Conservation (phyloP, 1,284 basidiomycete genomes). For the Trichosporon sp. region DNA sequence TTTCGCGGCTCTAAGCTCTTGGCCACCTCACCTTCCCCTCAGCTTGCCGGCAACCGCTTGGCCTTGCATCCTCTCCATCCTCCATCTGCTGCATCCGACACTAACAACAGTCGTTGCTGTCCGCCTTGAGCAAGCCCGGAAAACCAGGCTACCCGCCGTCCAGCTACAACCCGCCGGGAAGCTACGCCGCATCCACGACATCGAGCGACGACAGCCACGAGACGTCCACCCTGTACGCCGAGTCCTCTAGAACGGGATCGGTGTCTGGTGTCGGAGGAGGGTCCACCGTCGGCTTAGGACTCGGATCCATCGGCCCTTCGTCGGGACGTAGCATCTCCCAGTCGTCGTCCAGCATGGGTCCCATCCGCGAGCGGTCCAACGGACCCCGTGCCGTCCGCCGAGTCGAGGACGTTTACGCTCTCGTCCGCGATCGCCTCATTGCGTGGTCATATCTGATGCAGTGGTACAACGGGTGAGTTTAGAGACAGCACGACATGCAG, state of each 20-base stretch:
- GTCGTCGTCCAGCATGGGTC: conserved; percentile 22
- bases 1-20: not conserved
- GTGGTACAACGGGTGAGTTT: conserved; percentile 53
- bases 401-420: conserved; percentile 48
- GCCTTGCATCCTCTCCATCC: conserved; percentile 7
- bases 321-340: conserved; percentile 12
- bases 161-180: conserved; percentile 20
- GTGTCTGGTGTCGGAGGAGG: conserved; percentile 11
- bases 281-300: conserved; percentile 20
- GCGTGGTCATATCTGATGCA: conserved; percentile 54
- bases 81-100: not conserved
- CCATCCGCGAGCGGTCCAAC: conserved; percentile 18
- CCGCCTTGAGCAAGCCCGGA: conserved; percentile 37
- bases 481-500: not conserved
- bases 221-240: conserved; percentile 27
- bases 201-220: conserved; percentile 32
- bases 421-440: conserved; percentile 48
- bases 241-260: conserved; percentile 22
- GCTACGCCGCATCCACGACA: conserved; percentile 30
- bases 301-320: conserved; percentile 12
- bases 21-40: not conserved
- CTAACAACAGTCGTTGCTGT: conserved; percentile 37
- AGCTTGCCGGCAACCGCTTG: not conserved
- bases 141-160: conserved; percentile 30
- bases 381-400: conserved; percentile 31